A percentile compares a stretch with the other conserved stretches of the same genome.
phyloP scores from a whole-genome alignment of 352 stramenopile species.

The Globisporangium heterothallicum region DNA sequence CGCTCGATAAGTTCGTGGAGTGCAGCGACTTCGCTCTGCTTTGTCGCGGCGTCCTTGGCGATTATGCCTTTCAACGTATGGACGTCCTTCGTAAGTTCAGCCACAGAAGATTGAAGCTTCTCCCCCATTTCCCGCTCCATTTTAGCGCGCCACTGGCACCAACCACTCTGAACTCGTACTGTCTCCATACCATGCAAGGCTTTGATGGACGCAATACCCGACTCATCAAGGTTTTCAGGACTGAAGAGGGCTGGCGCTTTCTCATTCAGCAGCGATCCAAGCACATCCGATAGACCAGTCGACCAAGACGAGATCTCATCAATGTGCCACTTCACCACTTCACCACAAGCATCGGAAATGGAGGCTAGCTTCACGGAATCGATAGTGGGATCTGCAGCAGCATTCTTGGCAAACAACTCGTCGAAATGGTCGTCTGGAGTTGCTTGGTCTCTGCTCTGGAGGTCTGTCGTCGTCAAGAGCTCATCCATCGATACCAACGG shows the following conservation, averaged over 20 bases:
- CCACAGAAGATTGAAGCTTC: conserved; percentile 28
- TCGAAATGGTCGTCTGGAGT: conserved; percentile 10
- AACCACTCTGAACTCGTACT: conserved; percentile 45
- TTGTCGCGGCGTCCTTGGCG: conserved; percentile 27
- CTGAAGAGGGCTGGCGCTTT: conserved; percentile 40
- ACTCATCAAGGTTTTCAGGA: conserved; percentile 26
- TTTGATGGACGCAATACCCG: conserved; percentile 30
- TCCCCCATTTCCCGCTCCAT: conserved; percentile 45
- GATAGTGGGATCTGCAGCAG: not conserved
- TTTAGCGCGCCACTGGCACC: conserved; percentile 54
- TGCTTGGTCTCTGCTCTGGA: conserved; percentile 19
- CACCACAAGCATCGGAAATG: conserved; percentile 28
- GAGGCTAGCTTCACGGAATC: conserved; percentile 34
- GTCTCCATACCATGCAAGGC: conserved; percentile 41
- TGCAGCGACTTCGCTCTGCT: conserved; percentile 45
- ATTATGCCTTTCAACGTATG: conserved; percentile 34
- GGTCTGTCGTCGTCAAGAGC: conserved; percentile 24
- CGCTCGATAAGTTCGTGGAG: conserved; percentile 66
- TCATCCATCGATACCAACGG: conserved; percentile 37
- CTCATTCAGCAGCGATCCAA: conserved; percentile 40
- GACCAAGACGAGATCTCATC: conserved; percentile 52
- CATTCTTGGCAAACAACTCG: conserved; percentile 5
- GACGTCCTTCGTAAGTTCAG: conserved; percentile 40
- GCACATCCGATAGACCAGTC: conserved; percentile 30
- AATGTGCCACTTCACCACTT: conserved; percentile 37